A percentile compares a stretch with the other conserved stretches of the same genome.
These are phyloP conservation scores for Schwanniomyces etchellsii DNA, from an alignment of 1,139 yeast species.

Conservation along the genomic window DNA sequence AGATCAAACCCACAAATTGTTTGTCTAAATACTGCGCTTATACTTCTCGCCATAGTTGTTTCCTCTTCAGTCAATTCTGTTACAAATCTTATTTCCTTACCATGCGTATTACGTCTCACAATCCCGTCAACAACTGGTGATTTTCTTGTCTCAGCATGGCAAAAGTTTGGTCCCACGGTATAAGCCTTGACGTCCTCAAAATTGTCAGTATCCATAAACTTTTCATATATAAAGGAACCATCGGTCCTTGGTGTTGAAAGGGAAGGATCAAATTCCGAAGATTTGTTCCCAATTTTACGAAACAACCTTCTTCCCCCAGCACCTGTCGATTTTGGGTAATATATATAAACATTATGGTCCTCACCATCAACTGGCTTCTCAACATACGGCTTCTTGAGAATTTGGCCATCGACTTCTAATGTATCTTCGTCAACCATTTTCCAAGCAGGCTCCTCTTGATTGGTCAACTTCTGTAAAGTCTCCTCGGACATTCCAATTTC, in stretches of 20 bases:
- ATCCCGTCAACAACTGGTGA: constrained; percentile 99
- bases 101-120: constrained; percentile 94
- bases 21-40: constrained; percentile 76
- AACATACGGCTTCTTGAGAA: constrained; percentile 83
- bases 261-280: constrained; percentile 91
- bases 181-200: constrained; percentile 98
- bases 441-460: constrained; percentile 74
- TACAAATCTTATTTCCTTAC: constrained; percentile 89
- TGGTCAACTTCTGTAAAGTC: constrained; percentile 56
- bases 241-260: constrained; percentile 72
- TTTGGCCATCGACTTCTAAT: constrained; percentile 66
- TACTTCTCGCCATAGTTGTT: constrained; percentile 70
- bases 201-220: constrained; percentile 96
- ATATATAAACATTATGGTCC: constrained; percentile 93
- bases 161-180: constrained; percentile 84
- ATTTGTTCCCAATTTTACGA: constrained; percentile 94
- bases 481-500: constrained; percentile 34
- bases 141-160: constrained; percentile 98
- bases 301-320: constrained; percentile 96
- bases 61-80: constrained; percentile 77
- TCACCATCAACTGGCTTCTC: constrained; percentile 99
- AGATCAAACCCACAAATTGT: constrained; percentile 98
- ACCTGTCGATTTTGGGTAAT: constrained; percentile 82
- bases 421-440: constrained; percentile 89
- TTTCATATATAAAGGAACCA: constrained; percentile 89